Evolutionary conservation across 768 basidiomycete genomes (phyloP), one percentile per base, ranked within the genome.

Genomic region (Podaxis carcinomalis): DNA sequence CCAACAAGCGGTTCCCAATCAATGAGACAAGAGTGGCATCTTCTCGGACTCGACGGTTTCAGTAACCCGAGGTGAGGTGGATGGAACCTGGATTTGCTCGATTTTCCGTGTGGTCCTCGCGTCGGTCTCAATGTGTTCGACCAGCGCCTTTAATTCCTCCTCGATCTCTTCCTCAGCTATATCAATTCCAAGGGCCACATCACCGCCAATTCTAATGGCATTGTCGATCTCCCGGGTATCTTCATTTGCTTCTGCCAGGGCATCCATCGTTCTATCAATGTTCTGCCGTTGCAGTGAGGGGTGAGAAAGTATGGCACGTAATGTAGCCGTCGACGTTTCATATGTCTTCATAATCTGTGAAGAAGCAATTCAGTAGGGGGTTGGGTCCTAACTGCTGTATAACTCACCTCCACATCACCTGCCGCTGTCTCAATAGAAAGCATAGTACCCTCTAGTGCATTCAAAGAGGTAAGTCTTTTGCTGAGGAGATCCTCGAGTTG

Each of bases 341-440:
- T 96, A 98, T 0, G 87, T 83, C 65, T 83, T 84, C 84, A 98
- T 86, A 53, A 97, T 90, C 93, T 95, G 56, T 19, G 1, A 28
- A 57, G 25, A 63, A 35, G 32, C 54, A 51, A 2, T 5, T 28
- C 57, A 54, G 40, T 19, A 39, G 16, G 7, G 54, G 11, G n/a
- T 23, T 14, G 4, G n/a, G 35, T 37, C 7, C 28, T 37, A 21
- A 36, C 13, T 11, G 23, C 58, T 40, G 25, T 40, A 13, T 53
- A 19, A 68, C 76, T 46, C 69, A 95, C 95, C 79, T 93, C 88
- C 10, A 95, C 80, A 72, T 98, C 91, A 2, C 88, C 89, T 28
- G 91, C 91, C n/a, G 95, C 92, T 2, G 87, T 83, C 73, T 98
- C 93, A 4, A 98, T 92, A 49, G 84, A 82, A 49, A 92, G 75